Conservation (phyloP, 305 asterid species). For the Fraxinus xanthoxyloides region DNA sequence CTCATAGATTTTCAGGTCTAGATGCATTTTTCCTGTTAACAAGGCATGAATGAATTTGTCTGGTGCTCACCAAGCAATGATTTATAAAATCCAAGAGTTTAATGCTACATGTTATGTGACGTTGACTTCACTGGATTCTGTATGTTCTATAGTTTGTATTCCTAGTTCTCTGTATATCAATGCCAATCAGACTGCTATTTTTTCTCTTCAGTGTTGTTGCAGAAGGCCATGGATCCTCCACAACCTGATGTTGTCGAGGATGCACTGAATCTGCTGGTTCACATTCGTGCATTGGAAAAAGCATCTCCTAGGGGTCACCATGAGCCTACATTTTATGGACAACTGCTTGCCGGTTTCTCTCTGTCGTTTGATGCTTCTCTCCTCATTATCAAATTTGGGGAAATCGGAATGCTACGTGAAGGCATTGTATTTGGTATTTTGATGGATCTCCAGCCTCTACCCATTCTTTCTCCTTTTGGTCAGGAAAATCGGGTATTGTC, state of each 20-base stretch:
- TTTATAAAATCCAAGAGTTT: not conserved
- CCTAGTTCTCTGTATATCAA: not conserved
- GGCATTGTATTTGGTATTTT: slow-evolving; percentile 83
- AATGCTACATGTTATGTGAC: not conserved
- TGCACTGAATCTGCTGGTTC: slow-evolving; percentile 70
- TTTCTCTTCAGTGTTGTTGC: slow-evolving; percentile 59
- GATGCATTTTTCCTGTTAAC: not conserved
- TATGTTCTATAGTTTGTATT: not conserved
- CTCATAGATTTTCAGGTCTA: not conserved
- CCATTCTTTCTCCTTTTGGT: slow-evolving; percentile 85
- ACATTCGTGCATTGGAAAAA: slow-evolving; percentile 62
- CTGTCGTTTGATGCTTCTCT: slow-evolving; percentile 86
- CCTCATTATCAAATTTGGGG: slow-evolving; percentile 80
- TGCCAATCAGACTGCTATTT: slow-evolving; percentile 7
- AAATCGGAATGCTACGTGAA: slow-evolving; percentile 77
- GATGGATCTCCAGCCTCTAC: slow-evolving; percentile 87
- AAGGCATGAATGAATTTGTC: not conserved
- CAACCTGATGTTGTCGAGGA: slow-evolving; percentile 62
- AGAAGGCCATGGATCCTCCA: slow-evolving; percentile 95
- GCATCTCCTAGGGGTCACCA: slow-evolving; percentile 59
- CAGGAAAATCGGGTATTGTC: slow-evolving; percentile 62
- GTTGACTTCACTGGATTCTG: not conserved
- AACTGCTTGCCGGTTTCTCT: slow-evolving; percentile 69
- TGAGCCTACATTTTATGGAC: slow-evolving; percentile 89
- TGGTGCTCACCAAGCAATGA: slow-evolving; percentile 3